These are phyloP conservation scores for Hibiscus mutabilis DNA, from an alignment of 345 rosid genomes.

Conservation along the genomic window DNA sequence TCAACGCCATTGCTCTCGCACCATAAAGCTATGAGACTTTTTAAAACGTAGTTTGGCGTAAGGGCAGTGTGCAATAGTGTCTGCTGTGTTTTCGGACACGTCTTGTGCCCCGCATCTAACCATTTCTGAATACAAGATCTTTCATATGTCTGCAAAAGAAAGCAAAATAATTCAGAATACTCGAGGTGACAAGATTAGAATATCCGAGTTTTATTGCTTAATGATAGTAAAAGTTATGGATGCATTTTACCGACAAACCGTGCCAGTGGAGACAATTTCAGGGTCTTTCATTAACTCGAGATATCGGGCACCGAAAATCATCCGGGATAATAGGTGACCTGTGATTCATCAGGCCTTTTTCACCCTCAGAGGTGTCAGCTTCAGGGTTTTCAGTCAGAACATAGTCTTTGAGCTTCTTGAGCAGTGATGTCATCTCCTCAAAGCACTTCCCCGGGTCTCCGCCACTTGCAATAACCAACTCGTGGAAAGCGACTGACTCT, in stretches of 20 bases:
- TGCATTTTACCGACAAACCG: conserved; percentile 33
- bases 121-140: conserved; percentile 93
- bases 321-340: conserved; percentile 95
- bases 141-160: conserved; percentile 77
- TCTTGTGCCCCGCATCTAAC: conserved; percentile 93
- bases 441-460: conserved; percentile 56
- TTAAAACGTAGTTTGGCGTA: conserved; percentile 88
- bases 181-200: conserved; percentile 8
- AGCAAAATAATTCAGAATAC: conserved; percentile 16
- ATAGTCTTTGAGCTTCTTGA: conserved; percentile 61
- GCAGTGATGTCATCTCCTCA: conserved; percentile 56
- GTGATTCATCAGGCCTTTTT: conserved; percentile 46
- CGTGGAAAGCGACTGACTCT: conserved; percentile 78
- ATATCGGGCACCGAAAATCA: conserved; percentile 95
- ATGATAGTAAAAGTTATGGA: neutral
- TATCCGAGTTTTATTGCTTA: neutral
- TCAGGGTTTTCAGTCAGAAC: conserved; percentile 51
- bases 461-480: conserved; percentile 51
- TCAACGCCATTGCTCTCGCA: conserved; percentile 96
- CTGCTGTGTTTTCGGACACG: conserved; percentile 97
- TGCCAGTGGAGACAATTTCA: conserved; percentile 98
- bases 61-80: conserved; percentile 76
- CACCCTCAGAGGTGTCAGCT: conserved; percentile 38
- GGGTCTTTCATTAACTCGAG: conserved; percentile 99
- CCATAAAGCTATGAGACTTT: conserved; percentile 91